A percentile compares a stretch with the other conserved stretches of the same genome.
These are phyloP conservation scores for Volutella citrinella DNA, from an alignment of 2,329 filamentous ascomycete species.

Conservation along the genomic window DNA sequence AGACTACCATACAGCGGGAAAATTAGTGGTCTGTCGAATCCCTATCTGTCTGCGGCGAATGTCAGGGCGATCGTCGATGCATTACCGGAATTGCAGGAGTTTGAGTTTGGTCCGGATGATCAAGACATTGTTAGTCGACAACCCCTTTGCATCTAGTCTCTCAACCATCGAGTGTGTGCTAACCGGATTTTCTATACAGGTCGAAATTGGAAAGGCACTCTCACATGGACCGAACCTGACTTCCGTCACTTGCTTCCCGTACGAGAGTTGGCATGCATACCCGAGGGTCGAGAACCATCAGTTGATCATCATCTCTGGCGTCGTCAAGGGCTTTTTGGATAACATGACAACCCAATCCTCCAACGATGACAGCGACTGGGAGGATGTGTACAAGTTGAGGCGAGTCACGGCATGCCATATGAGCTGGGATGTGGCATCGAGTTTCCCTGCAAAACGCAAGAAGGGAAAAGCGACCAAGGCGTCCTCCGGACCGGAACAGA, in stretches of 20 bases:
- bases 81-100: constrained; percentile 7
- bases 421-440: constrained; percentile 10
- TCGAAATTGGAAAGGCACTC: constrained; percentile 9
- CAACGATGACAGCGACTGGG: constrained; percentile 3
- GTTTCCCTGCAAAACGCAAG: constrained; percentile 3
- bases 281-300: not conserved
- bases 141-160: not conserved
- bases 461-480: constrained; percentile 9
- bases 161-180: no score
- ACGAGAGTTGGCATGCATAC: not conserved
- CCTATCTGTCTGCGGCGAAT: constrained; percentile 9
- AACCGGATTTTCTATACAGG: no score
- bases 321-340: constrained; percentile 7
- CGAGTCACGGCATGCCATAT: not conserved
- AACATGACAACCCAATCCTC: no score
- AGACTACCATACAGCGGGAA: constrained; percentile 2
- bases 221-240: constrained; percentile 5
- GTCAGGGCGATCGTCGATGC: constrained; percentile 9
- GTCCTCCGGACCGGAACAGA: no score
- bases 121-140: constrained; percentile 5
- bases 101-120: constrained; percentile 9
- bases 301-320: not conserved
- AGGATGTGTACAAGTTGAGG: constrained; percentile 11
- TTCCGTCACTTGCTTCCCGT: constrained; percentile 4
- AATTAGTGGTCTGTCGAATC: not conserved